phyloP scores from a whole-genome alignment of 2,329 filamentous ascomycete genomes.

The Scytalidium sp. region DNA sequence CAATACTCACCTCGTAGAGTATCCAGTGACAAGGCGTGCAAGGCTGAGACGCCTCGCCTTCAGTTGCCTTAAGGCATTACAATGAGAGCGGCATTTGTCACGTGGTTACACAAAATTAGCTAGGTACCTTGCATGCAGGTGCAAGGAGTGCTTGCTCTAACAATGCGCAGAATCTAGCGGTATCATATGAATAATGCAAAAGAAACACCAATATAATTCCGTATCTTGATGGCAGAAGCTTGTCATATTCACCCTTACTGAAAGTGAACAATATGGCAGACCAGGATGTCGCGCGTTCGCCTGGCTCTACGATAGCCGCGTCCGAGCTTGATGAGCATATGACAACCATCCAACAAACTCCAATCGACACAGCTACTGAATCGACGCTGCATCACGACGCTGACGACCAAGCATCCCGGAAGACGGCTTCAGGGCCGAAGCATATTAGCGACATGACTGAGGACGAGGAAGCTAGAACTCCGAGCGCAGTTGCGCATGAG shows the following conservation, averaged over 20 bases:
- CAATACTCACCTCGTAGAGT: no score
- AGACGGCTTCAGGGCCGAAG: slow-evolving; percentile 16
- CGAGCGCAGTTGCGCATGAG: slow-evolving; percentile 12
- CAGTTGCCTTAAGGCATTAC: neutral
- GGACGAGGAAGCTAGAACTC: slow-evolving; percentile 26
- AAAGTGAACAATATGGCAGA: slow-evolving; percentile 13
- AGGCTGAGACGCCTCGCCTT: neutral
- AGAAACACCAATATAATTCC: neutral
- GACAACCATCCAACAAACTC: slow-evolving; percentile 22
- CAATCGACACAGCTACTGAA: slow-evolving; percentile 22
- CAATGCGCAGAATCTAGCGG: neutral
- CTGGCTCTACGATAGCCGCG: slow-evolving; percentile 25
- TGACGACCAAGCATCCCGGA: slow-evolving; percentile 14
- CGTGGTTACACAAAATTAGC: neutral
- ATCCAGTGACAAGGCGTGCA: no score
- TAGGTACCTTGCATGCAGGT: no score
- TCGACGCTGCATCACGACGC: slow-evolving; percentile 21
- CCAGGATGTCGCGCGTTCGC: slow-evolving; percentile 12
- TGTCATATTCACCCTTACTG: neutral
- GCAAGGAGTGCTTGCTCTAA: no score
- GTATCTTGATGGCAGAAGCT: neutral
- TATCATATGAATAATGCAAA: neutral
- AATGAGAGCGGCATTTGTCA: no score
- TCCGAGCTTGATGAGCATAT: slow-evolving; percentile 27
- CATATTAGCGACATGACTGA: slow-evolving; percentile 23